Evolutionary conservation across 495 filamentous ascomycete genomes (phyloP).

Genomic region (Trichocladium antarcticum): DNA sequence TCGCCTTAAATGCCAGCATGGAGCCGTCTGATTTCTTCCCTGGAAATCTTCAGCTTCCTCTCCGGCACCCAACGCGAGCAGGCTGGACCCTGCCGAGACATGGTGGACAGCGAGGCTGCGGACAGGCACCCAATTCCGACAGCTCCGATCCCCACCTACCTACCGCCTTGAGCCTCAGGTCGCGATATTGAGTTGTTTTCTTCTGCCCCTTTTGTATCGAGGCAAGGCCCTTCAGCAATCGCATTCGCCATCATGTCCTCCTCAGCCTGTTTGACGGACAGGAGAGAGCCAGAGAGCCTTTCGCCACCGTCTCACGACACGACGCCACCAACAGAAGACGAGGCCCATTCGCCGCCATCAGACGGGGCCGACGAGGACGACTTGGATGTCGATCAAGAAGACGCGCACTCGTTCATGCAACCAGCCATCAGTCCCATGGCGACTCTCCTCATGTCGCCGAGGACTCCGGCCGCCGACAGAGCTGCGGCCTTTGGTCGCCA

Average conservation of each 20-base stretch:
- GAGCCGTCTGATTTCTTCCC: not conserved
- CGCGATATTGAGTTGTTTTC: not conserved
- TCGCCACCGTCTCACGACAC: not conserved
- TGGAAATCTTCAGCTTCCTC: not conserved
- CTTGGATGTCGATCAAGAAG: constrained; percentile 40
- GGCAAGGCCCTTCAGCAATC: not conserved
- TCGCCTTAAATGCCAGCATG: not conserved
- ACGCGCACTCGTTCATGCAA: constrained; percentile 56
- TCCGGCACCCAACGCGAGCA: not conserved
- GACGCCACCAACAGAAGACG: constrained; percentile 4
- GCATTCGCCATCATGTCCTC: not conserved
- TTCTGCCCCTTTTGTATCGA: not conserved
- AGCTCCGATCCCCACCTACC: not conserved
- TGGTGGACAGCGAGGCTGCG: not conserved
- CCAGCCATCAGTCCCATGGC: constrained; percentile 65
- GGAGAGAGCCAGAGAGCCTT: not conserved
- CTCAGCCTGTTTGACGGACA: not conserved
- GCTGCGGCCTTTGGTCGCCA: constrained; percentile 51
- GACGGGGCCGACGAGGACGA: constrained; percentile 24
- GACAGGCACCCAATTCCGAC: not conserved
- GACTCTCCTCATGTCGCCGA: constrained; percentile 56
- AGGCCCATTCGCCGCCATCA: constrained; percentile 3
- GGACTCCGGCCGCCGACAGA: constrained; percentile 67
- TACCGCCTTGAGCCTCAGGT: not conserved
- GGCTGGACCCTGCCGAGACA: not conserved